Conservation (phyloP, 805 yeast genomes). For the Metahyphopichia silvanorum region DNA sequence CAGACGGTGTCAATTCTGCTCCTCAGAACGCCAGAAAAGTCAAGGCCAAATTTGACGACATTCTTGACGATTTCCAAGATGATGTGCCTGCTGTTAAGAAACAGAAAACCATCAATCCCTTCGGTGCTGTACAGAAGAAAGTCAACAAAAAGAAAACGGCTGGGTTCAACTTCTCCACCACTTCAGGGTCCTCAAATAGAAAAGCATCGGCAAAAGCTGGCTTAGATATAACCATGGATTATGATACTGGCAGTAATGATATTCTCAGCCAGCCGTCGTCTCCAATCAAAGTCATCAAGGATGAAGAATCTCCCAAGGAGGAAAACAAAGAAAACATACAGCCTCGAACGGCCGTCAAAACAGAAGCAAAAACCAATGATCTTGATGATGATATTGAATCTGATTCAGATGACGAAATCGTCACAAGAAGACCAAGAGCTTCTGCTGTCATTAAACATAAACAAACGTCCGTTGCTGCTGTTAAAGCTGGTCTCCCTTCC, state of each 20-base stretch:
- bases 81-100: conserved; percentile 13
- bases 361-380: conserved; percentile 1
- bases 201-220: conserved; percentile 12
- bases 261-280: conserved; percentile 32
- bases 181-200: too few relatives aligned
- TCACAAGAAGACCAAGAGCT: conserved; percentile 50
- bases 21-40: conserved; percentile 36
- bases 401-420: conserved; percentile 54
- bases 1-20: conserved; percentile 14
- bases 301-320: conserved; percentile 4
- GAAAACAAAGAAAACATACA: conserved; percentile 12
- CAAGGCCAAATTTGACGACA: conserved; percentile 60
- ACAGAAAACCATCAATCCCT: conserved; percentile 10
- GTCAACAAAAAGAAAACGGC: conserved; percentile 14
- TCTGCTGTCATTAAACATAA: conserved; percentile 41
- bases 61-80: conserved; percentile 52
- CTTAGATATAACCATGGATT: background rate
- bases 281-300: conserved; percentile 24
- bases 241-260: conserved; percentile 5
- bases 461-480: conserved; percentile 40
- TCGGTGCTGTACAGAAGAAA: conserved; percentile 15
- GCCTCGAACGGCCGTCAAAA: conserved; percentile 2
- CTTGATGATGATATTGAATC: conserved; percentile 2
- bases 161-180: conserved; percentile 23
- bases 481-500: conserved; percentile 25